Conservation (phyloP, 176 grass and related monocot genomes). For the Rhynchospora pubera region DNA sequence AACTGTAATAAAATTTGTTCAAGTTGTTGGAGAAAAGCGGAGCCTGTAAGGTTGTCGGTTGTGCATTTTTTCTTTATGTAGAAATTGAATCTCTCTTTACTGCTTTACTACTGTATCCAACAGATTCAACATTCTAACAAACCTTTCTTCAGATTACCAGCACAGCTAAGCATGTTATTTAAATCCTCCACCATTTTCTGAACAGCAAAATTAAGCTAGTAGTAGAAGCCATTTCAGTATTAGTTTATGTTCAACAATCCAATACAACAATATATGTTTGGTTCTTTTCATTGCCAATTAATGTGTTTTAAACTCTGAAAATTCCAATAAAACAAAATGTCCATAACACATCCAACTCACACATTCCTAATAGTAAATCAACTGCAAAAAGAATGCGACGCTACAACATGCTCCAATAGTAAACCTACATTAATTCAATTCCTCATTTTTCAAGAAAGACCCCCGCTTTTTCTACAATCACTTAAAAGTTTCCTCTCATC, state of each 20-base stretch:
- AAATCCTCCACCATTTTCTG: not conserved
- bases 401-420: conserved; percentile 68
- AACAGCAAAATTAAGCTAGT: not conserved
- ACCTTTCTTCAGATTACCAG: not conserved
- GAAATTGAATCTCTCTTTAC: not conserved
- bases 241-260: not conserved
- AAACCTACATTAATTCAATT: conserved; percentile 44
- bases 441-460: conserved; percentile 16
- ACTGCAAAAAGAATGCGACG: conserved; percentile 86
- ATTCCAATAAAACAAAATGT: conserved; percentile 28
- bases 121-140: not conserved
- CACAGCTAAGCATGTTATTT: not conserved
- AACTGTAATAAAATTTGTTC: not conserved
- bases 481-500: conserved; percentile 50
- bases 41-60: not conserved
- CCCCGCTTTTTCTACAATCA: conserved; percentile 45
- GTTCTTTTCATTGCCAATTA: not conserved
- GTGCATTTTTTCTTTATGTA: not conserved
- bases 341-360: conserved; percentile 38
- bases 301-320: not conserved
- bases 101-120: not conserved
- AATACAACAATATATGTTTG: not conserved
- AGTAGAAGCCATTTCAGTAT: not conserved
- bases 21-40: not conserved
- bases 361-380: conserved; percentile 61